Conservation (phyloP, 495 filamentous ascomycete species). For the Penicillium mononematosum region DNA sequence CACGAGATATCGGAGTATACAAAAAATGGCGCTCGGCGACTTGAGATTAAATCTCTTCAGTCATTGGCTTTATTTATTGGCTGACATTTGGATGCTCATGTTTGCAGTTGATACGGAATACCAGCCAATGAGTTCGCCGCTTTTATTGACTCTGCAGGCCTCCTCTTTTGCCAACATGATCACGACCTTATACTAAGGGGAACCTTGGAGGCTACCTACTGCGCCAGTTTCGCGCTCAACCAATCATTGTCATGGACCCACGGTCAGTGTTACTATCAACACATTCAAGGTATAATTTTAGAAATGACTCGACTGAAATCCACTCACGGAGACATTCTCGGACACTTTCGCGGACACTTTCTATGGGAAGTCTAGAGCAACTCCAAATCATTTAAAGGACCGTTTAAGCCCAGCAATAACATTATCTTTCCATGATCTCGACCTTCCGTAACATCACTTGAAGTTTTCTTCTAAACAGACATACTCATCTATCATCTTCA, state of each 20-base stretch:
- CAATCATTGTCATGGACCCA: not conserved
- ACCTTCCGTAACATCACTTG: not conserved
- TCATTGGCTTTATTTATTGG: not conserved
- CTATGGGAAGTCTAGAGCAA: not conserved
- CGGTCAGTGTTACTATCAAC: not conserved
- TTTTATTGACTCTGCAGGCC: not conserved
- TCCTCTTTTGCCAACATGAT: constrained; percentile 7
- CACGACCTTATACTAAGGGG: not conserved
- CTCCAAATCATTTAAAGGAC: not conserved
- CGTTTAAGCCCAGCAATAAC: too few relatives aligned
- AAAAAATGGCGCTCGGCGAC: not conserved
- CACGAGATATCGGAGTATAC: constrained; percentile 8
- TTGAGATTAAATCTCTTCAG: not conserved
- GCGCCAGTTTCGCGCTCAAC: not conserved
- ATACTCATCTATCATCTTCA: not conserved
- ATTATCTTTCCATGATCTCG: not conserved
- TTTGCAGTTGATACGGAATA: not conserved
- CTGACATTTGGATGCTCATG: not conserved
- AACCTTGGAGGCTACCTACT: not conserved
- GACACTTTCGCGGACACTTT: constrained; percentile 27
- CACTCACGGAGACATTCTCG: constrained; percentile 32
- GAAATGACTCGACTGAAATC: not conserved
- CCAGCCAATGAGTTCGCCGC: not conserved
- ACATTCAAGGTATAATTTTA: not conserved
- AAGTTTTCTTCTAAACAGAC: not conserved